Base-by-base conservation (phyloP, 805 yeast species). In the Candida ascalaphidarum region DNA sequence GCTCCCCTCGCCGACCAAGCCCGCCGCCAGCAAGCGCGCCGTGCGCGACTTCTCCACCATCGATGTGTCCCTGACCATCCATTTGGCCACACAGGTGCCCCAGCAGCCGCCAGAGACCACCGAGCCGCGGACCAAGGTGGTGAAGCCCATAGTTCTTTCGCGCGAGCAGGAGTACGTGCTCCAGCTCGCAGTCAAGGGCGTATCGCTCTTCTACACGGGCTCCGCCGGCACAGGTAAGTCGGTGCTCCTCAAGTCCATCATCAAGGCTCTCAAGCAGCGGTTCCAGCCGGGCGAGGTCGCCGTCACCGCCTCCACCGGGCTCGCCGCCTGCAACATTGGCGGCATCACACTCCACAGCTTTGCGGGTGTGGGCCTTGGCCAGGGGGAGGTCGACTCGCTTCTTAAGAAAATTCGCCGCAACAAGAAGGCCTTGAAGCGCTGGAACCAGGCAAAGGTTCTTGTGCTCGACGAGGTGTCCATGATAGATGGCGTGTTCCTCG, bases 201-300 rank as follows among this genome's bases (percentile, higher is more conserved):
- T 62, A 11, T 83, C 79, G 34, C 56, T 92, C 3, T 92, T 92
- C 48, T 92, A 83, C 50, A 92, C 98, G 0, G 98, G 98, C 28
- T 85, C 96, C 19, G 98, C 98, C 0, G 98, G 98, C 44, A 92
- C 98, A 0, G 98, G 98, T 48, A 92, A 92, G 49, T 89, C 98
- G 2, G 80, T 92, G 4, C 60, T 92, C n/a, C 58, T 92, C 28
- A 68, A 70, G 35, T 64, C 74, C 8, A 61, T 82, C 21, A 81
- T 82, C 30, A 69, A 71, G 41, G 52, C 64, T 0, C 48, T 82
- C 30, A 63, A 56, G 36, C 34, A 39, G 1, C 65, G 62, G 33
- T 65, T 73, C 46, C 17, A 14, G 14, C 23, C 23, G 5, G 73
- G 69, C 2, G 47, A 58, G 10, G 83, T 82, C 4, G 86, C 81